phyloP scores from a whole-genome alignment of 164 flowering plant genomes.

The Brasenia schreberi region DNA sequence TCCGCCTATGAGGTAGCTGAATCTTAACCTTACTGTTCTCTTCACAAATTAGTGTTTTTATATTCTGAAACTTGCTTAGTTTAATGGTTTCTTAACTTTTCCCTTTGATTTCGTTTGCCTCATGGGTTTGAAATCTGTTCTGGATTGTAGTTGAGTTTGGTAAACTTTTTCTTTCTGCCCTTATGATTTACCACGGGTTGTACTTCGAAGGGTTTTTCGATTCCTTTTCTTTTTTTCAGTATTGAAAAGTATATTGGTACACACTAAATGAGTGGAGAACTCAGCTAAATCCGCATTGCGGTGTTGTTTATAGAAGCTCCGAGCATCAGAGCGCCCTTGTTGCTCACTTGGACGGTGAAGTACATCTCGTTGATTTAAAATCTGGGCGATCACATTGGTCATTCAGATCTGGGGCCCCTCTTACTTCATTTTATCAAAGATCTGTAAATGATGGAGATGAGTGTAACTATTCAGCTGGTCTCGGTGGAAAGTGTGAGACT shows the following conservation, averaged over 20 bases:
- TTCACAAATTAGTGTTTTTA: neutral
- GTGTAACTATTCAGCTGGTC: constrained; percentile 16
- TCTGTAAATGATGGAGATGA: constrained; percentile 11
- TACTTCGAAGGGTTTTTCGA: neutral
- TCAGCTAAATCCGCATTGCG: no score
- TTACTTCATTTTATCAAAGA: constrained; percentile 39
- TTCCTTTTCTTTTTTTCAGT: neutral
- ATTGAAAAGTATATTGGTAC: neutral
- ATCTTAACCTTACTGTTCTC: neutral
- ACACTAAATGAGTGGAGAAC: neutral
- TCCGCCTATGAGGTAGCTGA: neutral
- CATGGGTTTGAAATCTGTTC: neutral
- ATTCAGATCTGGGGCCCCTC: constrained; percentile 33
- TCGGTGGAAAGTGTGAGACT: neutral
- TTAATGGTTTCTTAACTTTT: no score
- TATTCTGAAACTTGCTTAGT: neutral
- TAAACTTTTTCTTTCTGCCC: neutral
- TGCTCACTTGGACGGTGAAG: constrained; percentile 39
- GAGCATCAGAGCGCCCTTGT: constrained; percentile 8
- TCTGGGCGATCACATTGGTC: constrained; percentile 39
- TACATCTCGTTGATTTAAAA: constrained; percentile 22
- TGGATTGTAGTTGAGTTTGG: neutral
- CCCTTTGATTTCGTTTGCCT: neutral
- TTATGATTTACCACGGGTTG: neutral
- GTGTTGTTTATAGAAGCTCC: neutral